Base-by-base conservation (phyloP, 2,329 filamentous ascomycete genomes). In the Hymenoscyphus fructigenus region DNA sequence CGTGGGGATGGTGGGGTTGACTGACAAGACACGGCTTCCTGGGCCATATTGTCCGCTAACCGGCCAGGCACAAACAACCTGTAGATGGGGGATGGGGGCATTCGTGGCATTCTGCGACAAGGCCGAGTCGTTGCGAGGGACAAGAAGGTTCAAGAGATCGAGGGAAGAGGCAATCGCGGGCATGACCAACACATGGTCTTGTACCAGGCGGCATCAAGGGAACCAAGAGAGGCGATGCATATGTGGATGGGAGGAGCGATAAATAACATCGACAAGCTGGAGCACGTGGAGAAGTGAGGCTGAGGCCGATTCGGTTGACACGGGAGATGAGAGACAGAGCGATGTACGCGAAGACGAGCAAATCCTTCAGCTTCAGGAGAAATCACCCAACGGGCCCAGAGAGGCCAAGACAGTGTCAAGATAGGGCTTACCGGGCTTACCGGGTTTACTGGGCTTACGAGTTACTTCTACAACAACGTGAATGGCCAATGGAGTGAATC, bases 21-120 rank as follows among this genome's bases (percentile, higher is more conserved):
- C 81, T 72, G 72, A 85, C 80, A 86, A 72, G 44, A 83, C 73
- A 67, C 84, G 77, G 0, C 82, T 82, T 0, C 84, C 84, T 3
- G 81, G 77, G 0, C 85, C 84, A 70, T 87, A 87, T 70, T 86
- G 84, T 0, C 83, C 83, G 17, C 80, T 84, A 1, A 86, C 78
- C 1, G 84, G 84, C 80, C 82, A 87, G 2, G 82, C 83, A 65
- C 84, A 87, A 12, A 86, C 75, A 1, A 86, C 84, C 36, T 82
- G 75, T 15, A 82, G 62, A 34, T 68, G 66, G 60, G 70, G 56
- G 62, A 23, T 62, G 17, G 71, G 69, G n/a, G 65, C 64, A 63
- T 70, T 70, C 17, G 38, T 44, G 2, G 3, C 17, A 47, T 47
- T 47, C 6, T 6, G 2, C 5, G 17, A 20, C n/a, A 20, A n/a